Evolutionary conservation across 2,329 filamentous ascomycete genomes (phyloP).

Genomic region (Aureobasidium sp.): DNA sequence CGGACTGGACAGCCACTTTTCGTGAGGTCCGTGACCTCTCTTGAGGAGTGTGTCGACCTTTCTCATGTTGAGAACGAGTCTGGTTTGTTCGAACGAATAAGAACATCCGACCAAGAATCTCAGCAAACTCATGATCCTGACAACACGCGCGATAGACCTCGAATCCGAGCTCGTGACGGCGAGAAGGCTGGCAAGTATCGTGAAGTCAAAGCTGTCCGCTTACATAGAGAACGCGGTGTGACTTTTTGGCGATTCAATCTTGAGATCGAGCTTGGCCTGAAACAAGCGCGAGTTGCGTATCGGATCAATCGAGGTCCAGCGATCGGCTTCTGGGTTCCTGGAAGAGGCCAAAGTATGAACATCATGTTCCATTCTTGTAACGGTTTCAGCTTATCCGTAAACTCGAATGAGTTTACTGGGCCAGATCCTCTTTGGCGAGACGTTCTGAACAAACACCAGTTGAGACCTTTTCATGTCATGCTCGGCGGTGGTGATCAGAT

Average conservation of each 20-base stretch:
- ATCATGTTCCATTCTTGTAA: conserved; percentile 99
- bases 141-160: conserved; percentile 37
- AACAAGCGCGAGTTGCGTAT: conserved; percentile 84
- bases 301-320: conserved; percentile 88
- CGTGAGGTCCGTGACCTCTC: conserved; percentile 79
- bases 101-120: conserved; percentile 25
- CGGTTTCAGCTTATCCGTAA: conserved; percentile 77
- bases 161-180: conserved; percentile 57
- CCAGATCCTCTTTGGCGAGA: conserved; percentile 97
- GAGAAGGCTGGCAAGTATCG: conserved; percentile 75
- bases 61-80: conserved; percentile 73
- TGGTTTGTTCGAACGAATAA: conserved; percentile 65
- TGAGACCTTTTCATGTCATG: conserved; percentile 94
- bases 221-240: conserved; percentile 77
- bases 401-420: conserved; percentile 74
- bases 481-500: conserved; percentile 94
- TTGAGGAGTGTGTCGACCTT: conserved; percentile 70
- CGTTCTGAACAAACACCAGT: conserved; percentile 87
- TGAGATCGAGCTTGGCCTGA: conserved; percentile 74
- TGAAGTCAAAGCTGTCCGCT: conserved; percentile 71
- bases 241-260: conserved; percentile 98
- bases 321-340: conserved; percentile 91
- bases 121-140: conserved; percentile 23
- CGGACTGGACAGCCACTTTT: conserved; percentile 80
- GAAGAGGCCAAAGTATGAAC: conserved; percentile 81